Conservation (phyloP, 2,329 filamentous ascomycete genomes). For the Ophidiomyces ophidiicola region DNA sequence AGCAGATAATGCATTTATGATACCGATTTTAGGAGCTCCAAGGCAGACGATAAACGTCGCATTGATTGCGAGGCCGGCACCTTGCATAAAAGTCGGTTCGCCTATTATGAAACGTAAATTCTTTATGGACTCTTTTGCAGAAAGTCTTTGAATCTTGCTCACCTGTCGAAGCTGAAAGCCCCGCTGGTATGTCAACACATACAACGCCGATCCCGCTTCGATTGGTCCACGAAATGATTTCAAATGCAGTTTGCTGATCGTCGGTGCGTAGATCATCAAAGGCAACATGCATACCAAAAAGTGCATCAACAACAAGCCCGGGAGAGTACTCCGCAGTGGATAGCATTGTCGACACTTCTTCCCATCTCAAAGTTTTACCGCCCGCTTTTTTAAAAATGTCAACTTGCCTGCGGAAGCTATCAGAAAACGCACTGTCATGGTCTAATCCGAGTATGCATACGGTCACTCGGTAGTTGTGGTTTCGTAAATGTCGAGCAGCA, state of each 20-base stretch:
- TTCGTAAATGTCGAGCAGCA: slow-evolving; percentile 73
- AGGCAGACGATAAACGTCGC: slow-evolving; percentile 74
- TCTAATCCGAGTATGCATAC: slow-evolving; percentile 78
- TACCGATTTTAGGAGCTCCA: slow-evolving; percentile 72
- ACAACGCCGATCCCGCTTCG: slow-evolving; percentile 70
- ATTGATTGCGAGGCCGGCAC: slow-evolving; percentile 64
- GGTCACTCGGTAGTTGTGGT: slow-evolving; percentile 67
- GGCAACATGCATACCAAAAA: slow-evolving; percentile 73
- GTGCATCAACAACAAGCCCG: slow-evolving; percentile 74
- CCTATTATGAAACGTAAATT: slow-evolving; percentile 24
- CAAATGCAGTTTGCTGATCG: slow-evolving; percentile 72
- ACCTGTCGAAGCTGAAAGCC: slow-evolving; percentile 68
- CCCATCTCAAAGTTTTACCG: slow-evolving; percentile 55
- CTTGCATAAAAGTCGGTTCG: slow-evolving; percentile 51
- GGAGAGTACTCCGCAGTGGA: slow-evolving; percentile 50
- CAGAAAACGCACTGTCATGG: slow-evolving; percentile 65
- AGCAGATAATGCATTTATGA: slow-evolving; percentile 62
- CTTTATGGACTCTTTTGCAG: not conserved
- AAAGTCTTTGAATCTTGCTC: slow-evolving; percentile 18
- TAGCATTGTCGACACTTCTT: slow-evolving; percentile 41
- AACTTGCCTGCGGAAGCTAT: slow-evolving; percentile 68
- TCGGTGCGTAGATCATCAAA: slow-evolving; percentile 79
- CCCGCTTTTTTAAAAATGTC: slow-evolving; percentile 75
- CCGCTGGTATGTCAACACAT: slow-evolving; percentile 82
- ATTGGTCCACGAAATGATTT: slow-evolving; percentile 89